Evolutionary conservation across 441 rosid genomes (phyloP).

Genomic region (Adansonia gregorii): DNA sequence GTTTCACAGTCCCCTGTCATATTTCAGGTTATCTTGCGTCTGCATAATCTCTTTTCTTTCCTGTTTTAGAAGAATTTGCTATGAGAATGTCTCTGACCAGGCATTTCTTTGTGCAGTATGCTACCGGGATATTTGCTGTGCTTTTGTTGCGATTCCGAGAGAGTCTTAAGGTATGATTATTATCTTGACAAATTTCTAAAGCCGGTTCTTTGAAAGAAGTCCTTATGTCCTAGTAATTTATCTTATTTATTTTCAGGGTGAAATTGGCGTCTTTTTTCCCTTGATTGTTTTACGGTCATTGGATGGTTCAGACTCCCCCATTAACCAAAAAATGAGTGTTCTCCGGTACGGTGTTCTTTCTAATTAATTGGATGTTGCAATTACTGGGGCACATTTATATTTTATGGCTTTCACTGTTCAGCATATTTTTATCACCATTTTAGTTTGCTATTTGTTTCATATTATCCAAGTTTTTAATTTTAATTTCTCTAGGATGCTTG

Average conservation of each 20-base stretch:
- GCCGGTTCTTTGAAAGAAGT: slow-evolving; percentile 14
- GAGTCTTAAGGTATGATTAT: slow-evolving; percentile 87
- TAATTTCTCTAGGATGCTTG: slow-evolving; percentile 78
- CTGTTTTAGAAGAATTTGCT: slow-evolving; percentile 27
- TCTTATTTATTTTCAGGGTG: slow-evolving; percentile 66
- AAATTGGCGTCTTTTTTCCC: slow-evolving; percentile 95
- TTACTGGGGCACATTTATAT: slow-evolving; percentile 19
- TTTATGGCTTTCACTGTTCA: slow-evolving; percentile 16
- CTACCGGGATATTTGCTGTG: slow-evolving; percentile 94
- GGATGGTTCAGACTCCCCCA: slow-evolving; percentile 77
- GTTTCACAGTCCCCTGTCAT: slow-evolving; percentile 87
- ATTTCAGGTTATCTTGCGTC: slow-evolving; percentile 79
- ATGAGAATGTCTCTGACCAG: slow-evolving; percentile 36
- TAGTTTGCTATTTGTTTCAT: slow-evolving; percentile 16
- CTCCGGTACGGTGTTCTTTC: slow-evolving; percentile 67
- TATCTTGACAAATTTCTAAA: slow-evolving; percentile 28
- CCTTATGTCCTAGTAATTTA: slow-evolving; percentile 26
- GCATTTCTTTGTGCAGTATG: slow-evolving; percentile 71
- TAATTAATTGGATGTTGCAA: slow-evolving; percentile 35
- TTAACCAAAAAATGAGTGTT: slow-evolving; percentile 87
- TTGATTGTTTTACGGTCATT: slow-evolving; percentile 86
- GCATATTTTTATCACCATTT: slow-evolving; percentile 23
- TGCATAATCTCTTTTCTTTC: slow-evolving; percentile 26
- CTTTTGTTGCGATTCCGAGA: slow-evolving; percentile 92
- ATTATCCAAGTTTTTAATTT: not conserved